Evolutionary conservation across 2,329 filamentous ascomycete genomes (phyloP), one percentile per base, ranked within the genome.

Genomic region (Byssochlamys sp.): DNA sequence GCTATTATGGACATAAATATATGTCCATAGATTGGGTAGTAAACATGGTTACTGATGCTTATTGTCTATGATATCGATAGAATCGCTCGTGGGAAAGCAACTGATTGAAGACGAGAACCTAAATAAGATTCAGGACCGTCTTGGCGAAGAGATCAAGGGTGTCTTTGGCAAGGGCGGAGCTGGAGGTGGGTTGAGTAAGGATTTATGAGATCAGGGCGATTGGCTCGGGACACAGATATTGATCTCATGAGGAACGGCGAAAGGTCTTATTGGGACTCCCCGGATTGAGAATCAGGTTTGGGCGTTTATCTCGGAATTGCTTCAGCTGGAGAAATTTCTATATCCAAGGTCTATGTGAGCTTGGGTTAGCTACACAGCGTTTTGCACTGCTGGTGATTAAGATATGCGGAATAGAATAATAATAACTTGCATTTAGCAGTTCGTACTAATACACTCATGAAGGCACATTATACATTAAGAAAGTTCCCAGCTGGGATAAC

Each of bases 91-190:
- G 5, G 39, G n/a, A 6, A 45, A 45, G 6, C 5, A n/a, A 45
- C 39, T 68, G 26, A 60, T 55, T 12, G 65, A 68, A 49, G 63
- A 67, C 6, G 57, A 66, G 31, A 67, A 67, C 35, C 52, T 68
- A 19, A 60, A 55, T 60, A 67, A 65, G 56, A 64, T 68, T 28
- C 66, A 67, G 50, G 59, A 62, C 53, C 62, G 63, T 29, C 54
- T 68, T 19, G 66, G 66, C 0, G 59, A 53, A 14, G 55, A 67
- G 49, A 55, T 67, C 9, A 61, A 62, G 2, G 65, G 60, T 1
- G 19, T 63, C 0, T 67, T 68, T 57, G 64, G 60, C 0, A 67
- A 67, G 39, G 64, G 64, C 10, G 65, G 65, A 2, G 27, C 61
- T 9, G 39, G 39, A n/a, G 1, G 9, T 7, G n/a, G 39, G 5